Conservation (phyloP, 352 stramenopile genomes). For the Albugo laibachii region DNA sequence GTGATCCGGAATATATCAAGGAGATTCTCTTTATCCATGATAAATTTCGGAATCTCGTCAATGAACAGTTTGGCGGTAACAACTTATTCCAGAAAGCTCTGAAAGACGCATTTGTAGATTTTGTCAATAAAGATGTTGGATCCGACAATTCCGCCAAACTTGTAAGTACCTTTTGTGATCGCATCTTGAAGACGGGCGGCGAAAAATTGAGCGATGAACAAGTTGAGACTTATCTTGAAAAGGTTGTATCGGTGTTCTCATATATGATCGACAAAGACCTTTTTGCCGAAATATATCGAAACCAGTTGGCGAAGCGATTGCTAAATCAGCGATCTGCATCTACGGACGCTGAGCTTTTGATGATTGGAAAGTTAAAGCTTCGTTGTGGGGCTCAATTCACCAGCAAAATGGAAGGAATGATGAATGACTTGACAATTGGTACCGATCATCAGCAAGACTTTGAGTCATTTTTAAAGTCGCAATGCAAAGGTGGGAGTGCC, state of each 20-base stretch:
- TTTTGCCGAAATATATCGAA: conserved; percentile 98
- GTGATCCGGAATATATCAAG: conserved; percentile 96
- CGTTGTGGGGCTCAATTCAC: conserved; percentile 98
- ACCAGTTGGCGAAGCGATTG: conserved; percentile 96
- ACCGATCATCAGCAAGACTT: conserved; percentile 95
- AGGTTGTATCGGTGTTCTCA: conserved; percentile 97
- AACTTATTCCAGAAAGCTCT: conserved; percentile 98
- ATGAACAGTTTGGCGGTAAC: conserved; percentile 92
- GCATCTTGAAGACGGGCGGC: conserved; percentile 95
- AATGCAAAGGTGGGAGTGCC: conserved; percentile 28
- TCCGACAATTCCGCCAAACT: conserved; percentile 95
- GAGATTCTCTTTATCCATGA: conserved; percentile 94
- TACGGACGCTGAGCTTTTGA: conserved; percentile 94
- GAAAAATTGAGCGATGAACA: conserved; percentile 95
- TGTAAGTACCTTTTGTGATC: conserved; percentile 99
- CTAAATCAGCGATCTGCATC: conserved; percentile 96
- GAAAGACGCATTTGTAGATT: conserved; percentile 98
- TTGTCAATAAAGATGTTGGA: conserved; percentile 97
- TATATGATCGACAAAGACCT: conserved; percentile 99
- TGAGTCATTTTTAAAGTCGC: conserved; percentile 80
- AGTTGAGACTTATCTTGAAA: conserved; percentile 94
- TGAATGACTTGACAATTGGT: conserved; percentile 96
- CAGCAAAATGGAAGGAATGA: conserved; percentile 99
- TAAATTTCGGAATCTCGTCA: conserved; percentile 95
- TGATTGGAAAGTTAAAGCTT: conserved; percentile 99